These are phyloP conservation scores for Stellera chamaejasme DNA, from an alignment of 345 rosid genomes.

Conservation along the genomic window DNA sequence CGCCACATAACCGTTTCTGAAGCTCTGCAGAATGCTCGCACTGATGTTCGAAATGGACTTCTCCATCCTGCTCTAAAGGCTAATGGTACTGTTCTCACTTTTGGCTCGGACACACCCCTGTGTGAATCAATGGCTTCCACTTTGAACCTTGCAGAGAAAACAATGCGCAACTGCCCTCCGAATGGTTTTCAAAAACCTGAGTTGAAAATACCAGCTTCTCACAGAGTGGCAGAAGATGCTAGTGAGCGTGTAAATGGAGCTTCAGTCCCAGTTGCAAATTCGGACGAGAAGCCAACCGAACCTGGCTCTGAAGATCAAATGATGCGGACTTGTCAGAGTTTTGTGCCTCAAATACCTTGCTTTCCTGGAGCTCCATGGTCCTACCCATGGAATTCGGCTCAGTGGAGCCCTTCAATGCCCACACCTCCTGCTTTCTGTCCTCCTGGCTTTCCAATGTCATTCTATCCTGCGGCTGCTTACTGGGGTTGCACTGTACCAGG, in stretches of 20 bases:
- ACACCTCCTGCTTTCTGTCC: conserved; percentile 40
- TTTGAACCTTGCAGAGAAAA: conserved; percentile 63
- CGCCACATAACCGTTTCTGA: conserved; percentile 61
- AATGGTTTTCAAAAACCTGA: conserved; percentile 54
- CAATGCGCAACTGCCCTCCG: conserved; percentile 25
- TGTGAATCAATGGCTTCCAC: conserved; percentile 83
- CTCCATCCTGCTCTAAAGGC: conserved; percentile 43
- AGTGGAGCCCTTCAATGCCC: conserved; percentile 34
- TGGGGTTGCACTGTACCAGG: conserved; percentile 69
- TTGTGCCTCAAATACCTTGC: conserved; percentile 38
- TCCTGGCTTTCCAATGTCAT: conserved; percentile 48
- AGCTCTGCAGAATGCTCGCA: conserved; percentile 37
- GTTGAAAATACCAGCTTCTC: conserved; percentile 26
- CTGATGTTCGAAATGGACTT: conserved; percentile 45
- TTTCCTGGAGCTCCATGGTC: conserved; percentile 54
- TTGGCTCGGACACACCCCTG: conserved; percentile 64
- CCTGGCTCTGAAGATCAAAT: conserved; percentile 17
- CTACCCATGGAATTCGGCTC: conserved; percentile 49
- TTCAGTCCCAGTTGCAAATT: conserved; percentile 16
- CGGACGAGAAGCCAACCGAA: conserved; percentile 26
- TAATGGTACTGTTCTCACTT: conserved; percentile 63
- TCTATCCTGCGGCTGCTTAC: conserved; percentile 53
- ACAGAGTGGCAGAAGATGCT: conserved; percentile 23
- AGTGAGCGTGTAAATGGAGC: conserved; percentile 21
- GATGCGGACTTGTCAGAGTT: conserved; percentile 23